A percentile compares a stretch with the other conserved stretches of the same genome.
Evolutionary conservation across 78 protist genomes (phyloP).

Genomic region (Dictyostelium capitatum): DNA sequence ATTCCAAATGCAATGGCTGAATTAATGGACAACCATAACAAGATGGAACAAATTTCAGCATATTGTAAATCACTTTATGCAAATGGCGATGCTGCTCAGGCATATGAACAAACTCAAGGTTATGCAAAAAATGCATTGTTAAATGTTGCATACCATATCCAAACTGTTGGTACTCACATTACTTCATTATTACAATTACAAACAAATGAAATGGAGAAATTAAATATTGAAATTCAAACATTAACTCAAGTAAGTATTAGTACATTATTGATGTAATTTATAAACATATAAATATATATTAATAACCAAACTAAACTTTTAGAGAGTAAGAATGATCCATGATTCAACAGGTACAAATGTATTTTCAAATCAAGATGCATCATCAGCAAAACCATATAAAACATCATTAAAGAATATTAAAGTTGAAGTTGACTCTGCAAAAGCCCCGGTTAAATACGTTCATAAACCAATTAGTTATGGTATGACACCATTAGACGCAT

Average conservation of each 20-base stretch:
- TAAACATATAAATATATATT: not conserved
- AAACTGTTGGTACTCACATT: conserved; percentile 64
- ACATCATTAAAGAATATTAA: conserved; percentile 25
- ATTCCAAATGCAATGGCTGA: conserved; percentile 49
- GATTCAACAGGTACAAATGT: conserved; percentile 63
- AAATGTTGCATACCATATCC: conserved; percentile 70
- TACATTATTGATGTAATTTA: not conserved
- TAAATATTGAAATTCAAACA: conserved; percentile 22
- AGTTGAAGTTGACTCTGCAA: conserved; percentile 21
- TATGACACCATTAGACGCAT: not conserved
- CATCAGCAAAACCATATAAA: conserved; percentile 29
- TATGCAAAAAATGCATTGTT: conserved; percentile 73
- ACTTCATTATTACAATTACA: conserved; percentile 52
- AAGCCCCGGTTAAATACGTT: conserved; percentile 48
- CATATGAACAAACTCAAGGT: conserved; percentile 67
- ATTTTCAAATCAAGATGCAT: not conserved
- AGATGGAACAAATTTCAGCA: conserved; percentile 48
- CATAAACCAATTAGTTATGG: conserved; percentile 44
- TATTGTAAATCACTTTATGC: conserved; percentile 67
- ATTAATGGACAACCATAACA: conserved; percentile 62
- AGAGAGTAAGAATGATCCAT: conserved; percentile 67
- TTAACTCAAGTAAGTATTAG: conserved; percentile 38
- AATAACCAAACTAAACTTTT: not conserved
- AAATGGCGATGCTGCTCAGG: conserved; percentile 47
- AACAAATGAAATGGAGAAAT: conserved; percentile 42